These are phyloP conservation scores for Gloeopeniophorella convolvens DNA, from an alignment of 768 basidiomycete species.

Conservation along the genomic window DNA sequence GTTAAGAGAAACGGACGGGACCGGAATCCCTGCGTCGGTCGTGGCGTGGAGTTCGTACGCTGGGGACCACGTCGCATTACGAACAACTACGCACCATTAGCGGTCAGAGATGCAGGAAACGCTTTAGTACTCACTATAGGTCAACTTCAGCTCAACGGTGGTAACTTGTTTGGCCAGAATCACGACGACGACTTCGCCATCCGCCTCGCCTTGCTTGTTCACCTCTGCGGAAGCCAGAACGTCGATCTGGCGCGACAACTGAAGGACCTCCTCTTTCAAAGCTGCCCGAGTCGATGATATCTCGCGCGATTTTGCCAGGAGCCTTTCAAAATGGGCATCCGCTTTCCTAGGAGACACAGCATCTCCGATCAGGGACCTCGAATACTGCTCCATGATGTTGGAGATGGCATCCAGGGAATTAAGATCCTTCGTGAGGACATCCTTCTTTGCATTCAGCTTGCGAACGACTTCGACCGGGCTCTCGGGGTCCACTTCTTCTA, in stretches of 20 bases:
- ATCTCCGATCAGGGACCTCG: slow-evolving; percentile 37
- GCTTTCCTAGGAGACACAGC: slow-evolving; percentile 35
- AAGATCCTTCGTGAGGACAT: slow-evolving; percentile 33
- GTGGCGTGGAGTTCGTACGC: slow-evolving; percentile 54
- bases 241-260: slow-evolving; percentile 35
- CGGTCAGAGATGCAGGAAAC: too few species aligned
- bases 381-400: slow-evolving; percentile 38
- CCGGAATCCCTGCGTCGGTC: slow-evolving; percentile 36
- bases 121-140: slow-evolving; percentile 39
- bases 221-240: slow-evolving; percentile 29
- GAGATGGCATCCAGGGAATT: slow-evolving; percentile 36
- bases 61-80: slow-evolving; percentile 43
- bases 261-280: slow-evolving; percentile 31
- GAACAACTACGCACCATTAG: slow-evolving; percentile 42
- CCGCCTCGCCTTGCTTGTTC: slow-evolving; percentile 27
- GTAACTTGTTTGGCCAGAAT: slow-evolving; percentile 35
- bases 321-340: slow-evolving; percentile 35
- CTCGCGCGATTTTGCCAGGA: slow-evolving; percentile 34
- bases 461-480: slow-evolving; percentile 21
- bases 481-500: slow-evolving; percentile 21
- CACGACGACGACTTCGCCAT: slow-evolving; percentile 36
- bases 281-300: slow-evolving; percentile 30
- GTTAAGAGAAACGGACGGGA: slow-evolving; percentile 40
- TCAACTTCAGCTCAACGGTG: slow-evolving; percentile 39
- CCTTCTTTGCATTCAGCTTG: slow-evolving; percentile 31